These are phyloP conservation scores for Helenozyma rhizophorensis DNA, from an alignment of 805 yeast species.

Conservation along the genomic window DNA sequence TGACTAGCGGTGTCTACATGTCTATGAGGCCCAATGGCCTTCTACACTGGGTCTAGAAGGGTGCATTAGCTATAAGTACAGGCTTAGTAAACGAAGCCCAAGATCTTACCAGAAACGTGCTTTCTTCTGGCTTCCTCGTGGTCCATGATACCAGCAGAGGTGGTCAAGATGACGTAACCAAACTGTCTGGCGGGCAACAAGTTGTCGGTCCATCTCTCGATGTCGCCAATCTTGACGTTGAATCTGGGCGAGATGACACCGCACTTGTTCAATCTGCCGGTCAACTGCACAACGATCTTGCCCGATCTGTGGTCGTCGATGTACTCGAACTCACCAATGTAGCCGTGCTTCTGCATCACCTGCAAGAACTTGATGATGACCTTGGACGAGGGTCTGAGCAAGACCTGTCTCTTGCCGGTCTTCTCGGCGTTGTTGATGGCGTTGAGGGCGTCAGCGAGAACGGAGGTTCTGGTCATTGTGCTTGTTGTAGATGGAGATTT, in stretches of 20 bases:
- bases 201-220: conserved; percentile 26
- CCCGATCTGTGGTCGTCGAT: conserved; percentile 99
- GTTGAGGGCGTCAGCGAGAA: conserved; percentile 97
- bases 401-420: conserved; percentile 98
- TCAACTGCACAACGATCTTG: conserved; percentile 91
- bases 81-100: conserved; percentile 22
- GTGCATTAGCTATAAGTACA: conserved; percentile 1
- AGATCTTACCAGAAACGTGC: conserved; percentile 26
- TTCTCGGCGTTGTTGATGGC: conserved; percentile 98
- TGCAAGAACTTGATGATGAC: conserved; percentile 94
- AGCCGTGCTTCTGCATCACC: conserved; percentile 97
- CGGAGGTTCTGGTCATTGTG: conserved; percentile 93
- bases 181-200: conserved; percentile 26
- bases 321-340: conserved; percentile 98
- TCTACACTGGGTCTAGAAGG: too few species aligned
- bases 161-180: conserved; percentile 24
- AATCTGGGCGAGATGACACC: conserved; percentile 26
- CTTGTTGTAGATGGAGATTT: conserved; percentile 3
- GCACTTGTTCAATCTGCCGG: conserved; percentile 78
- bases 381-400: conserved; percentile 97
- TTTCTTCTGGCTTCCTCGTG: conserved; percentile 27
- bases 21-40: too few species aligned
- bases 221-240: conserved; percentile 23
- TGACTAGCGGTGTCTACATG: too few species aligned
- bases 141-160: conserved; percentile 27